phyloP scores from a whole-genome alignment of 2,329 filamentous ascomycete species.

The Dactylellina haptotyla region DNA sequence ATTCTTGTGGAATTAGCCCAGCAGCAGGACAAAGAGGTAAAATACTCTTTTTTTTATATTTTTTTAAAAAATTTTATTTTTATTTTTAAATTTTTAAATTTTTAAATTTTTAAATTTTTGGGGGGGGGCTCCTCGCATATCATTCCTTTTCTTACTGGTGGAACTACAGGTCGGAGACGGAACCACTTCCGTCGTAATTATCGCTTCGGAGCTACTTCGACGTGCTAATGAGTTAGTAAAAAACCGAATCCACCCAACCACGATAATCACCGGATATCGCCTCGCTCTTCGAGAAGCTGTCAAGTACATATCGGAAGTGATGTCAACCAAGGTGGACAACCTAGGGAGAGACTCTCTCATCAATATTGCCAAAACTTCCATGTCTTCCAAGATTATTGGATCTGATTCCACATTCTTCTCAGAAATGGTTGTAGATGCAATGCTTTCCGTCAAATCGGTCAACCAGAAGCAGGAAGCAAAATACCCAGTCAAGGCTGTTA shows the following conservation, averaged over 20 bases:
- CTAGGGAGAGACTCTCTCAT: slow-evolving; percentile 89
- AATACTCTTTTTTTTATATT: not conserved
- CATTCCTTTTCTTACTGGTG: too few species aligned
- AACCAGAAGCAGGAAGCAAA: slow-evolving; percentile 92
- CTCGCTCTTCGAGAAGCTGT: slow-evolving; percentile 94
- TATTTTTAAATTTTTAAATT: too few species aligned
- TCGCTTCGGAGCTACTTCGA: slow-evolving; percentile 91
- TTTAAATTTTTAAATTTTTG: too few species aligned
- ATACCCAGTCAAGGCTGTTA: slow-evolving; percentile 99
- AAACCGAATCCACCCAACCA: slow-evolving; percentile 99
- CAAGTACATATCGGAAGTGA: slow-evolving; percentile 98
- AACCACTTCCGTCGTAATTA: slow-evolving; percentile 96
- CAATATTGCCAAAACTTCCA: slow-evolving; percentile 97
- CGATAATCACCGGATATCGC: slow-evolving; percentile 98
- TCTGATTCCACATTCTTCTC: slow-evolving; percentile 95
- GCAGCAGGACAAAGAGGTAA: slow-evolving; percentile 92
- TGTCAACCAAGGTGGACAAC: slow-evolving; percentile 93
- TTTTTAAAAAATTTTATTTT: too few species aligned
- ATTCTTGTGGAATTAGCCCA: slow-evolving; percentile 97
- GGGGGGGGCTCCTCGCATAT: too few species aligned
- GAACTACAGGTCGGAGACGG: slow-evolving; percentile 82
- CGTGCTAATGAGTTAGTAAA: slow-evolving; percentile 98
- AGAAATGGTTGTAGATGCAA: slow-evolving; percentile 96
- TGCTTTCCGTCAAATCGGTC: slow-evolving; percentile 90
- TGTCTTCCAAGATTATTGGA: slow-evolving; percentile 99